Conservation (phyloP, 768 basidiomycete genomes). For the Lactifluus subvellereus region DNA sequence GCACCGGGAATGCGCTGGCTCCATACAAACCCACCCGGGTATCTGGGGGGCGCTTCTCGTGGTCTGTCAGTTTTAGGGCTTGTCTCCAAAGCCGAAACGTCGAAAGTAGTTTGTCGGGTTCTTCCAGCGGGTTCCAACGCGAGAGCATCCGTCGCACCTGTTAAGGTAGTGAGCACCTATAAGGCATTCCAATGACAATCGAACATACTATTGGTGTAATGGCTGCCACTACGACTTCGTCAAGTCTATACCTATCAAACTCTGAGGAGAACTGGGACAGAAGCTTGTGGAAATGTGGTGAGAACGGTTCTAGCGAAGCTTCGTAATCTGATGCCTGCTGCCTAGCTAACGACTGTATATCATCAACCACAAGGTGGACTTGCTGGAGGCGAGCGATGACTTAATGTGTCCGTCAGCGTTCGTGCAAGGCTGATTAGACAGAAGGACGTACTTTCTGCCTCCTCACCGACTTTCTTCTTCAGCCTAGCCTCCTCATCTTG, state of each 20-base stretch:
- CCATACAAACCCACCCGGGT: conserved; percentile 56
- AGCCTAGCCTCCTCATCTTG: conserved; percentile 64
- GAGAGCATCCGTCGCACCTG: conserved; percentile 66
- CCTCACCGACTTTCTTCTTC: conserved; percentile 61
- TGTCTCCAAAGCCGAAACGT: conserved; percentile 66
- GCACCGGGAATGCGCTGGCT: conserved; percentile 33
- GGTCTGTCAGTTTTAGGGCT: conserved; percentile 53
- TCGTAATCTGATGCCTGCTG: conserved; percentile 63
- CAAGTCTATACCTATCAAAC: conserved; percentile 72
- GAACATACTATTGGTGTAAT: conserved; percentile 65
- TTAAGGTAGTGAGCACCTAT: neutral
- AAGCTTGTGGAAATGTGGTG: conserved; percentile 66
- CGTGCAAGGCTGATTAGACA: neutral
- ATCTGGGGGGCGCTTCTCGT: conserved; percentile 37
- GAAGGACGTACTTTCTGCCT: conserved; percentile 60
- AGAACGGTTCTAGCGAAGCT: conserved; percentile 67
- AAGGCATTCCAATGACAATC: neutral
- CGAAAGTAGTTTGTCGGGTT: conserved; percentile 59
- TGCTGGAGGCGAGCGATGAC: conserved; percentile 75
- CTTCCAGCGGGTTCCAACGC: conserved; percentile 78
- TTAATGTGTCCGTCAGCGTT: conserved; percentile 30
- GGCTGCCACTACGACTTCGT: conserved; percentile 91
- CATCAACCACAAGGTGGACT: conserved; percentile 67
- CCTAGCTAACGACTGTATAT: conserved; percentile 60
- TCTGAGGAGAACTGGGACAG: conserved; percentile 63